phyloP scores from a whole-genome alignment of 1,284 basidiomycete species.

The Apiotrichum siamense region DNA sequence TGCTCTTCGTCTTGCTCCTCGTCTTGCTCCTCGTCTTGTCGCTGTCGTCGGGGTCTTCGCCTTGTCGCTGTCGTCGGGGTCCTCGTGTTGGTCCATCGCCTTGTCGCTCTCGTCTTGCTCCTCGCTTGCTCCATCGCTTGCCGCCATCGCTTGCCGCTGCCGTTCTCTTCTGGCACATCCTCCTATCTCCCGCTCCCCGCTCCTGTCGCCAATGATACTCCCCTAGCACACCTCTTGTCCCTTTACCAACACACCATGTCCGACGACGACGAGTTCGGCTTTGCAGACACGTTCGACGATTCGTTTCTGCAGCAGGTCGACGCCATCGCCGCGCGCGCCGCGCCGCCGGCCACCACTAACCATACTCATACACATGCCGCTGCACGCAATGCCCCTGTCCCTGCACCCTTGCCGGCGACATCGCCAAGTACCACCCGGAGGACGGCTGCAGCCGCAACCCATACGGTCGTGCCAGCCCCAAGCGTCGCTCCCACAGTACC shows the following conservation, averaged over 20 bases:
- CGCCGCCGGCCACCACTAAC: neutral
- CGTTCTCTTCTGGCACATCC: neutral
- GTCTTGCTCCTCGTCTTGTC: too few species aligned
- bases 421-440: too few species aligned
- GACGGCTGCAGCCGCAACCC: neutral
- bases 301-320: constrained; percentile 39
- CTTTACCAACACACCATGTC: constrained; percentile 6
- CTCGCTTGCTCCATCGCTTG: neutral
- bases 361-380: too few species aligned
- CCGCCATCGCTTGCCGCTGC: too few species aligned
- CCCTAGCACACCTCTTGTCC: neutral
- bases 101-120: too few species aligned
- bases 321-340: constrained; percentile 26
- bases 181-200: neutral
- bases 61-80: too few species aligned
- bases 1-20: too few species aligned
- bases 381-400: too few species aligned
- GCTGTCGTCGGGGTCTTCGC: too few species aligned
- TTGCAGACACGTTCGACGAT: constrained; percentile 36
- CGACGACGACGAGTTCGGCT: constrained; percentile 10
- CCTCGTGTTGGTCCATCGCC: too few species aligned
- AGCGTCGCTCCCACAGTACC: neutral
- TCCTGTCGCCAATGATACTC: neutral
- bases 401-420: too few species aligned
- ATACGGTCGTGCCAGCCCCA: neutral